Percentiles rank a stretch among this genome's conserved stretches.
Evolutionary conservation across 352 stramenopile species (phyloP).

Genomic region (Nothophytophthora sp.): DNA sequence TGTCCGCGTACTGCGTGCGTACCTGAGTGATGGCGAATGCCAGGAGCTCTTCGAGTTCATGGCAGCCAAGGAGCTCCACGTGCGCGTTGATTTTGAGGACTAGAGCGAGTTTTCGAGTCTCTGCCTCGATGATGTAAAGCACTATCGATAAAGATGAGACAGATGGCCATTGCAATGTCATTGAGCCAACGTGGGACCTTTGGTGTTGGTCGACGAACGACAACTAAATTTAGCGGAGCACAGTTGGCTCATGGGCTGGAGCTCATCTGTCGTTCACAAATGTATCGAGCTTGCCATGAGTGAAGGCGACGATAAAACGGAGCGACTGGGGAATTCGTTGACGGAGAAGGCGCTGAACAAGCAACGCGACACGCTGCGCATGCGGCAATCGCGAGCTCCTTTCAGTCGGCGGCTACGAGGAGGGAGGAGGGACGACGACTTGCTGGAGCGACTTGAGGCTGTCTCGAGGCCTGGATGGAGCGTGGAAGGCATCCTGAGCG

Average conservation of each 20-base stretch:
- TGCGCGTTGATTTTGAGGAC: constrained; percentile 50
- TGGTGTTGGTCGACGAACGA: no score
- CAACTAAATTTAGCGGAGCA: neutral
- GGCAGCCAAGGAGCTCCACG: constrained; percentile 67
- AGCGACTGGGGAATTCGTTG: neutral
- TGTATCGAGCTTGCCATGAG: neutral
- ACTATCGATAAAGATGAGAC: no score
- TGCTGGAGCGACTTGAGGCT: constrained; percentile 23
- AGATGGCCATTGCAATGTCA: no score
- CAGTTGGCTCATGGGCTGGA: no score
- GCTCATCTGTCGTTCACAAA: no score
- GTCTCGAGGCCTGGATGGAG: constrained; percentile 20
- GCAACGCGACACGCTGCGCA: neutral
- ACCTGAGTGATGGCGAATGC: constrained; percentile 62
- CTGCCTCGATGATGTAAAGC: no score
- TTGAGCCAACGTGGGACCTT: no score
- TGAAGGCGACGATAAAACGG: neutral
- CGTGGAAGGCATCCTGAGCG: constrained; percentile 31
- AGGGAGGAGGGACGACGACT: constrained; percentile 3
- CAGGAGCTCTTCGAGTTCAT: constrained; percentile 71
- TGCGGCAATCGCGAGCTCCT: neutral
- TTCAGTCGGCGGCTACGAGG: neutral
- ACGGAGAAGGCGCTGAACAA: neutral
- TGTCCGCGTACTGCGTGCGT: constrained; percentile 58
- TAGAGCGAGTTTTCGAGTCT: no score